These are phyloP conservation scores for Astrothelium macrocarpum DNA, from an alignment of 495 filamentous ascomycete species.

Conservation along the genomic window DNA sequence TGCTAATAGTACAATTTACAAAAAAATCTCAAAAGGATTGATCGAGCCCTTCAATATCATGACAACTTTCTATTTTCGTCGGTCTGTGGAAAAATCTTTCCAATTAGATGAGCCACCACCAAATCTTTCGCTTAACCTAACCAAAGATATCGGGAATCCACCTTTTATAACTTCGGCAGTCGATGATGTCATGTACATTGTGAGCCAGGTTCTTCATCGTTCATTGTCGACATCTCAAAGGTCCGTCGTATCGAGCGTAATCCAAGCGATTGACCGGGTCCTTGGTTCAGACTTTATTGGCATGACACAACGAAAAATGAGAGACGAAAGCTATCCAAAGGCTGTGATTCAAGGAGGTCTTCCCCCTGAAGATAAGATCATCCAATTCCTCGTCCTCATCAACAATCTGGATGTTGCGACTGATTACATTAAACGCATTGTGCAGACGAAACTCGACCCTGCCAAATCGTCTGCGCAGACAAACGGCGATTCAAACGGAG, in stretches of 20 bases:
- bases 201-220: constrained; percentile 79
- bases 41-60: constrained; percentile 72
- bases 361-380: constrained; percentile 73
- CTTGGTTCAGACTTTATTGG: constrained; percentile 87
- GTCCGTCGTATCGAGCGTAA: constrained; percentile 60
- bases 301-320: constrained; percentile 96
- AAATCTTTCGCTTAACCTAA: constrained; percentile 64
- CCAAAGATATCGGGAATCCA: constrained; percentile 53
- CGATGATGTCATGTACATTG: constrained; percentile 98
- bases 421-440: constrained; percentile 82
- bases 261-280: constrained; percentile 74
- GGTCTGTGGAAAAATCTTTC: constrained; percentile 93
- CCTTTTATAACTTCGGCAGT: constrained; percentile 93
- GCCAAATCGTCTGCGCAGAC: background rate
- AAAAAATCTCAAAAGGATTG: constrained; percentile 65
- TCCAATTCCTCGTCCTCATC: constrained; percentile 81
- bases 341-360: constrained; percentile 60
- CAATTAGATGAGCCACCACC: constrained; percentile 91
- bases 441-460: constrained; percentile 49
- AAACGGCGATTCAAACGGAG: background rate
- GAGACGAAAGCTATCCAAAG: constrained; percentile 84
- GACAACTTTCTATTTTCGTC: constrained; percentile 90
- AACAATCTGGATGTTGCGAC: constrained; percentile 88
- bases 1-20: constrained; percentile 58
- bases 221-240: constrained; percentile 77